These are phyloP conservation scores for Bidens hawaiensis DNA, from an alignment of 140 eudicot species.

Conservation along the genomic window DNA sequence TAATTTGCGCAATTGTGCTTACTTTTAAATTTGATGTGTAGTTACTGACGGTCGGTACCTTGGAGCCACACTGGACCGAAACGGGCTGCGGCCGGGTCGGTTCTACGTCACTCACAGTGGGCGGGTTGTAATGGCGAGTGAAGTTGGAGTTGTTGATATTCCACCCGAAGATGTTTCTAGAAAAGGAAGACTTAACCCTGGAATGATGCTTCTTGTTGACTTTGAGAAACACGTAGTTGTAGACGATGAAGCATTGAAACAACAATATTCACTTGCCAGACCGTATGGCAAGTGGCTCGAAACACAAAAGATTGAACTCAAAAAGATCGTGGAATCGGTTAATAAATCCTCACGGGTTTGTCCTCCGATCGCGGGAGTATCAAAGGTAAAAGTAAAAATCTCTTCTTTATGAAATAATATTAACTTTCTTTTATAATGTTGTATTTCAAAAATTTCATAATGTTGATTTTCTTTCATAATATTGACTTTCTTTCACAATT, in stretches of 20 bases:
- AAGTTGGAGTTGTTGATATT: constrained; percentile 98
- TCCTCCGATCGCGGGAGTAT: constrained; percentile 70
- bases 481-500: too few relatives aligned
- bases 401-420: neutral
- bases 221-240: constrained; percentile 93
- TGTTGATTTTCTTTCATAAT: too few relatives aligned
- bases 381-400: constrained; percentile 40
- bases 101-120: constrained; percentile 93
- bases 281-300: constrained; percentile 93
- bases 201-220: constrained; percentile 99
- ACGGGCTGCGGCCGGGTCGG: constrained; percentile 96
- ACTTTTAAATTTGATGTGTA: constrained; percentile 27
- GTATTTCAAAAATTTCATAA: neutral
- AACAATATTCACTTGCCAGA: constrained; percentile 73
- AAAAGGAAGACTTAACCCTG: constrained; percentile 98
- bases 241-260: constrained; percentile 92
- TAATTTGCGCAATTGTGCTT: constrained; percentile 31
- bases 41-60: constrained; percentile 98
- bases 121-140: constrained; percentile 97
- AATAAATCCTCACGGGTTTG: constrained; percentile 38
- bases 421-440: too few relatives aligned
- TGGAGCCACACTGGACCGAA: constrained; percentile 96
- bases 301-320: constrained; percentile 76
- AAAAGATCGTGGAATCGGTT: constrained; percentile 83
- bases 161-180: constrained; percentile 90